Base-by-base conservation (phyloP, 2,329 filamentous ascomycete species). In the Colletotrichum eremochloae region DNA sequence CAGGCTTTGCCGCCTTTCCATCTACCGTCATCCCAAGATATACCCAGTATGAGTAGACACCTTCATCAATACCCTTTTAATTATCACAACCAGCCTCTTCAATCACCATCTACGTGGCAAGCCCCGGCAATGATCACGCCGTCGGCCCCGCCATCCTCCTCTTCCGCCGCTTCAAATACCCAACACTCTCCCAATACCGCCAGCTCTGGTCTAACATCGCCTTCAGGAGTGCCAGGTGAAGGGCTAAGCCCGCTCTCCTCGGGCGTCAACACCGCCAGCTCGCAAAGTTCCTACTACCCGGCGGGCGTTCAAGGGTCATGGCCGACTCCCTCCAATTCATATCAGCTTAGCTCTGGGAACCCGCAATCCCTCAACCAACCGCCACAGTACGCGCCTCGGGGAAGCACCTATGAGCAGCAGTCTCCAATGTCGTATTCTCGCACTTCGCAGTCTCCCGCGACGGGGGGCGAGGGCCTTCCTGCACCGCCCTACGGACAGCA, bases 1-100 rank as follows among this genome's bases (percentile, higher is more conserved):
- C 89, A 89, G 70, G 88, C 88, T 76, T 87, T 95, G 74, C 92
- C 92, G 70, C 88, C 83, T 76, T 93, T 94, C 79, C 90, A 93
- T 78, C 88, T 94, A 24, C 89, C 90, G 75, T 90, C 91, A 66
- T 90, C 90, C 31, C 70, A 72, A 76, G 86, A 88, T 63, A 84
- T 88, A 78, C 82, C 81, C 78, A 80, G 80, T 83, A 81, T 81
- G 81, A 77, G 82, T 80, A 80, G 82, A 77, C 40, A 58, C 20
- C 75, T 76, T 77, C 71, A 76, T 76, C 74, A 75, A 55, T 74
- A 60, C 53, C 67, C 63, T 31, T 68, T 63, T 9, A 71, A 44
- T 68, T 71, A 63, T 68, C 69, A 66, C 38, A 67, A 33, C 24
- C 63, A 61, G 42, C 48, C 53, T 46, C 31, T 67, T 46, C 62